Evolutionary conservation across 345 rosid genomes (phyloP).

Genomic region (Citrus maxima): DNA sequence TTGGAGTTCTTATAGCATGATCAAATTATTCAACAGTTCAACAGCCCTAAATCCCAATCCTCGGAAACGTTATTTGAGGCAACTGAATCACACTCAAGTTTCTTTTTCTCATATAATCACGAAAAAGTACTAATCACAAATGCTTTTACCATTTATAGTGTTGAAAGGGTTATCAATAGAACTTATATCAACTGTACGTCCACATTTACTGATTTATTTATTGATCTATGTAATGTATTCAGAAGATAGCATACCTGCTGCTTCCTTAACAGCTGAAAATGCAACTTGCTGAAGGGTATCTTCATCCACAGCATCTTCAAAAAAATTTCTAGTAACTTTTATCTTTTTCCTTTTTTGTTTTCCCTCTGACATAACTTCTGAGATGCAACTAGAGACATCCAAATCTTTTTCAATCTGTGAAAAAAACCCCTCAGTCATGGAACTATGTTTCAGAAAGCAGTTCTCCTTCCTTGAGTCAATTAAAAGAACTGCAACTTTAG

Average conservation of each 20-base stretch:
- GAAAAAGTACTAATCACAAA: not conserved
- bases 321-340: constrained; percentile 23
- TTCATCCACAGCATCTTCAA: constrained; percentile 34
- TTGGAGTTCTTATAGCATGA: not conserved
- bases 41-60: not conserved
- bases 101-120: not conserved
- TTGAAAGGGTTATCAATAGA: not conserved
- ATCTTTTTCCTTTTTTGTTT: constrained; percentile 32
- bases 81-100: not conserved
- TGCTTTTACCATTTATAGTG: not conserved
- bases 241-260: constrained; percentile 33
- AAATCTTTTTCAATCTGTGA: constrained; percentile 62
- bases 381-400: constrained; percentile 18
- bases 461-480: constrained; percentile 50
- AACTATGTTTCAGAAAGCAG: constrained; percentile 49
- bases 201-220: not conserved
- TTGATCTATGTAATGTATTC: not conserved
- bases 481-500: constrained; percentile 54
- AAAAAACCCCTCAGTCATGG: constrained; percentile 65
- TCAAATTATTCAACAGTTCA: not conserved
- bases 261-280: constrained; percentile 58
- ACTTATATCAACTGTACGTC: not conserved
- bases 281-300: constrained; percentile 43
- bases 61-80: not conserved
- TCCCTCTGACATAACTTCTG: constrained; percentile 18